Evolutionary conservation across 495 filamentous ascomycete species (phyloP).

Genomic region (Talaromyces thailandensis): DNA sequence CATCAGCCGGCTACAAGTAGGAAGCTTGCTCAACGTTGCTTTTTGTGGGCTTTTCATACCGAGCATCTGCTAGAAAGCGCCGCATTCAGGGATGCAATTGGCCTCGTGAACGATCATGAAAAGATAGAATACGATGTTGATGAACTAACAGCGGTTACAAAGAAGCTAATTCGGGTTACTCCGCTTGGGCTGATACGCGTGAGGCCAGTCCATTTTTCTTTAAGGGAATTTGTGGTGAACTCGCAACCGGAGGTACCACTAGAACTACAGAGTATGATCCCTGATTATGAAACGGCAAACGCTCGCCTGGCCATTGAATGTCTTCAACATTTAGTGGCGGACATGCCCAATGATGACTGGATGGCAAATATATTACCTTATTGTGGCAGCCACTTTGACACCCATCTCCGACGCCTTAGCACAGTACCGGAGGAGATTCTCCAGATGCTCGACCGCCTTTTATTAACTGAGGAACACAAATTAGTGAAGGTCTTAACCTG

Average conservation of each 20-base stretch:
- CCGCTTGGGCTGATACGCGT: neutral
- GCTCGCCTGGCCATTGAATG: neutral
- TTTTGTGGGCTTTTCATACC: slow-evolving; percentile 1
- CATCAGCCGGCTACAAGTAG: neutral
- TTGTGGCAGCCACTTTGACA: neutral
- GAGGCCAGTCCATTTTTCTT: slow-evolving; percentile 1
- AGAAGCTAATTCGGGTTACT: neutral
- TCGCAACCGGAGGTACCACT: neutral
- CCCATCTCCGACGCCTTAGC: neutral
- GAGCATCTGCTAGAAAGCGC: neutral
- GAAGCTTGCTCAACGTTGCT: slow-evolving; percentile 2
- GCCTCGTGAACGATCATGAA: neutral
- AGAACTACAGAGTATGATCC: neutral
- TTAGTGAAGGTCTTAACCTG: slow-evolving; percentile 1
- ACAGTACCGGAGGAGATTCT: neutral
- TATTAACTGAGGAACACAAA: neutral
- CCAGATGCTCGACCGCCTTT: neutral
- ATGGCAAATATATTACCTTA: neutral
- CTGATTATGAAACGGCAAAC: neutral
- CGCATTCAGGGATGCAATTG: neutral
- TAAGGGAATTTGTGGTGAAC: neutral
- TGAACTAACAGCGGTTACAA: neutral
- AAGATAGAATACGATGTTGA: neutral
- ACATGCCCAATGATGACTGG: neutral
- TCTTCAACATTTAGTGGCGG: neutral